phyloP scores from a whole-genome alignment of 768 basidiomycete species.

The Pisolithus orientalis region DNA sequence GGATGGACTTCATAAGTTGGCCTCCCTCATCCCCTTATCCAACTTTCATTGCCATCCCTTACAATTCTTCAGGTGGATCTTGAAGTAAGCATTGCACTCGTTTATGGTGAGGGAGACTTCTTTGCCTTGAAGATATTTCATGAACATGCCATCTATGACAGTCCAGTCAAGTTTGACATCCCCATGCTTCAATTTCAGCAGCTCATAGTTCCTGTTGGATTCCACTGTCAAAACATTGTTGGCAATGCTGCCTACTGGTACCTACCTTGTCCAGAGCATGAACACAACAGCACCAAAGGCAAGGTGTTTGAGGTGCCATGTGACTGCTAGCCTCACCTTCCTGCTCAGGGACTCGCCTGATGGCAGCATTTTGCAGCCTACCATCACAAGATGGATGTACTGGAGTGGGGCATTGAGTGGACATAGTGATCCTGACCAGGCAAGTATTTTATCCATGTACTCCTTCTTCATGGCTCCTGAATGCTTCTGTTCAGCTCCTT shows the following conservation, averaged over 20 bases:
- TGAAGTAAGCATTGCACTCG: conserved; percentile 13
- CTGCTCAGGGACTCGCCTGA: neutral
- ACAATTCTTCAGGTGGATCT: conserved; percentile 13
- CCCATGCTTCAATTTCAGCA: conserved; percentile 15
- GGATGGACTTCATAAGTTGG: too few relatives aligned
- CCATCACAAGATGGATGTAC: neutral
- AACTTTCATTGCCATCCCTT: conserved; percentile 7
- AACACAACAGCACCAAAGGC: too few relatives aligned
- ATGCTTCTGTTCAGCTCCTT: conserved; percentile 20
- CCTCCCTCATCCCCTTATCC: too few relatives aligned
- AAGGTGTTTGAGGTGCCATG: neutral
- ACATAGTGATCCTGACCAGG: neutral
- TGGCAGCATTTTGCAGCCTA: neutral
- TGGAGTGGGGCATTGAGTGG: neutral
- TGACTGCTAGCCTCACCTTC: neutral
- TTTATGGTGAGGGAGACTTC: neutral
- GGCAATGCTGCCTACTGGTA: too few relatives aligned
- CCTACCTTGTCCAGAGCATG: too few relatives aligned
- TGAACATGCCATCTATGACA: neutral
- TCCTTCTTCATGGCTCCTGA: conserved; percentile 19
- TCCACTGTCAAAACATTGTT: neutral
- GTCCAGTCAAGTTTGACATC: conserved; percentile 13
- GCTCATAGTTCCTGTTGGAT: conserved; percentile 25
- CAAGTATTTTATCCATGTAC: neutral
- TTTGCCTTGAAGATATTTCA: conserved; percentile 1